A percentile compares a stretch with the other conserved stretches of the same genome.
These are phyloP conservation scores for Boeremia exigua DNA, from an alignment of 2,329 filamentous ascomycete species.

Conservation along the genomic window DNA sequence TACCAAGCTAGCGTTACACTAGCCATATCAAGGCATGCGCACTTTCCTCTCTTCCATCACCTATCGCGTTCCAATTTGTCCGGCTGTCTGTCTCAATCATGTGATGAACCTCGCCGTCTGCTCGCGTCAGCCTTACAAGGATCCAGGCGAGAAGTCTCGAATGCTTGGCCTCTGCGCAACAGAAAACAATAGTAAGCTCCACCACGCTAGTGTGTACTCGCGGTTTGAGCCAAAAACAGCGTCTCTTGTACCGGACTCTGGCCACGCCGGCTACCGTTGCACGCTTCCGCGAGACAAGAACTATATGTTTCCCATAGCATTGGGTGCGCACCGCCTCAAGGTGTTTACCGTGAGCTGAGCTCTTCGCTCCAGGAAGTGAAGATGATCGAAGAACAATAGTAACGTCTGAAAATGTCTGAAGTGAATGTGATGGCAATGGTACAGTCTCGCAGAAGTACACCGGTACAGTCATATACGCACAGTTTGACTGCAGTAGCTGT, in stretches of 20 bases:
- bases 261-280: background rate
- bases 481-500: background rate
- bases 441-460: background rate
- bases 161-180: conserved; percentile 18
- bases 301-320: background rate
- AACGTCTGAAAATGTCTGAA: conserved; percentile 22
- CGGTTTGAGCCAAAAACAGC: conserved; percentile 21
- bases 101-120: background rate
- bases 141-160: conserved; percentile 20
- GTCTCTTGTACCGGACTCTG: conserved; percentile 1
- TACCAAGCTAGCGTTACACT: background rate
- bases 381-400: conserved; percentile 29
- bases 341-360: conserved; percentile 10
- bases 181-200: conserved; percentile 47
- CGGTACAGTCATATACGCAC: background rate
- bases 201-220: conserved; percentile 19
- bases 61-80: background rate
- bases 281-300: conserved; percentile 23
- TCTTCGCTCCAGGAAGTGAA: conserved; percentile 11
- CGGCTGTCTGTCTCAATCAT: background rate
- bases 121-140: background rate
- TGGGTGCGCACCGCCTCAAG: conserved; percentile 3
- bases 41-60: background rate
- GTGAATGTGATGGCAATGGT: conserved; percentile 16
- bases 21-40: background rate